Evolutionary conservation across 2,329 filamentous ascomycete genomes (phyloP).

Genomic region (Xylaria sp.): DNA sequence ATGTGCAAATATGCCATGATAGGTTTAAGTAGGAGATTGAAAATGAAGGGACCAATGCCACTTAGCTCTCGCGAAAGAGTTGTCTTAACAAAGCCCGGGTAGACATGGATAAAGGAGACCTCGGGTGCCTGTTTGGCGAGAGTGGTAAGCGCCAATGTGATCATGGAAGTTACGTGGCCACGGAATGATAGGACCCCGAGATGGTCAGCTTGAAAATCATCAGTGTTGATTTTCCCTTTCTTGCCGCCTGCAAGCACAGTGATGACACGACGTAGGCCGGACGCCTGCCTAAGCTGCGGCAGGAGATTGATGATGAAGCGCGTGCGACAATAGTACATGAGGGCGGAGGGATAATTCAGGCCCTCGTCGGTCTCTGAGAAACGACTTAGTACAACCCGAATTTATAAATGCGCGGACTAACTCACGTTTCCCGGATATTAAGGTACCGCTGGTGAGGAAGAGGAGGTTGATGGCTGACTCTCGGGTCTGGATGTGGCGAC

Average conservation of each 20-base stretch:
- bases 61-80: slow-evolving; percentile 42
- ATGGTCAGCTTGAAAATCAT: slow-evolving; percentile 57
- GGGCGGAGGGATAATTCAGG: slow-evolving; percentile 61
- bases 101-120: slow-evolving; percentile 54
- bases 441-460: slow-evolving; percentile 56
- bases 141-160: slow-evolving; percentile 25
- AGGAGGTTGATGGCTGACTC: slow-evolving; percentile 59
- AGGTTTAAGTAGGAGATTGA: slow-evolving; percentile 43
- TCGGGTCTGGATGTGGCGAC: slow-evolving; percentile 55
- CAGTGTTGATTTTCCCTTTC: slow-evolving; percentile 59
- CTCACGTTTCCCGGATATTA: slow-evolving; percentile 11
- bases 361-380: slow-evolving; percentile 65
- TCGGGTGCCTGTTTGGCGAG: slow-evolving; percentile 52
- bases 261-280: slow-evolving; percentile 62
- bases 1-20: slow-evolving; percentile 36
- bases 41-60: slow-evolving; percentile 44
- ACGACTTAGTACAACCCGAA: neutral
- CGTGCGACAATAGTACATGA: slow-evolving; percentile 67
- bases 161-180: slow-evolving; percentile 55
- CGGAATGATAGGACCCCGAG: slow-evolving; percentile 54
- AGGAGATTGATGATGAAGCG: slow-evolving; percentile 67
- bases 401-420: neutral
- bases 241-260: slow-evolving; percentile 64
- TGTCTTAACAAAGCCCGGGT: slow-evolving; percentile 53
- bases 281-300: slow-evolving; percentile 61